These are phyloP conservation scores for Aspergillus puulaauensis DNA, from an alignment of 2,329 filamentous ascomycete species.

Conservation along the genomic window DNA sequence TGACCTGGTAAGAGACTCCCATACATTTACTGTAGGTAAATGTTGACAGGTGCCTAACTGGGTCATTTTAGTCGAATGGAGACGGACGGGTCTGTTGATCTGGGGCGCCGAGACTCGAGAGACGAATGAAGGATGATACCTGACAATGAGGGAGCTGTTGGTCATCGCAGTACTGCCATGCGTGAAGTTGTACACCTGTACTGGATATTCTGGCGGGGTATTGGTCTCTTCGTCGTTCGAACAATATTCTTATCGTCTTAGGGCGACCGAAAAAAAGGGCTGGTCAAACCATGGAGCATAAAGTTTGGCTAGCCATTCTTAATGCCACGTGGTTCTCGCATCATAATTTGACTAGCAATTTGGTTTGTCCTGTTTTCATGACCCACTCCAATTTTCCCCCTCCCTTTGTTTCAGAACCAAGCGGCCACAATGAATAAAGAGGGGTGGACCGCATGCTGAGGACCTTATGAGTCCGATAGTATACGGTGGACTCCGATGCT, in stretches of 20 bases:
- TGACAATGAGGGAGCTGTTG: background rate
- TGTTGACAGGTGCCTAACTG: background rate
- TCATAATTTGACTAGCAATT: background rate
- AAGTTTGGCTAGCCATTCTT: slow-evolving; percentile 11
- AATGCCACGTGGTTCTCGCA: slow-evolving; percentile 9
- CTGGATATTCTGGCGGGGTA: no score
- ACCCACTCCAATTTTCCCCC: background rate
- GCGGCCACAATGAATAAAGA: background rate
- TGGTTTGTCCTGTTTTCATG: background rate
- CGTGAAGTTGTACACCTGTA: no score
- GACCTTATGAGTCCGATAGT: background rate
- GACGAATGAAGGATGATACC: background rate
- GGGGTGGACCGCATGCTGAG: background rate
- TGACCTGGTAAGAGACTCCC: no score
- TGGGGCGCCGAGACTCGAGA: background rate
- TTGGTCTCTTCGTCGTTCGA: background rate
- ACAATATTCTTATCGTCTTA: background rate
- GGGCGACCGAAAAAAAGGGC: background rate
- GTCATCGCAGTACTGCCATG: background rate
- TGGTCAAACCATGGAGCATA: slow-evolving; percentile 7
- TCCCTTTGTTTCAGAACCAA: background rate
- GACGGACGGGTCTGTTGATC: no score
- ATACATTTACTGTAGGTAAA: background rate
- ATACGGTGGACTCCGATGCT: background rate
- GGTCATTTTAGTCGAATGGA: background rate